A percentile compares a stretch with the other conserved stretches of the same genome.
Evolutionary conservation across 352 stramenopile genomes (phyloP).

Genomic region (Thalassiosira exigua): DNA sequence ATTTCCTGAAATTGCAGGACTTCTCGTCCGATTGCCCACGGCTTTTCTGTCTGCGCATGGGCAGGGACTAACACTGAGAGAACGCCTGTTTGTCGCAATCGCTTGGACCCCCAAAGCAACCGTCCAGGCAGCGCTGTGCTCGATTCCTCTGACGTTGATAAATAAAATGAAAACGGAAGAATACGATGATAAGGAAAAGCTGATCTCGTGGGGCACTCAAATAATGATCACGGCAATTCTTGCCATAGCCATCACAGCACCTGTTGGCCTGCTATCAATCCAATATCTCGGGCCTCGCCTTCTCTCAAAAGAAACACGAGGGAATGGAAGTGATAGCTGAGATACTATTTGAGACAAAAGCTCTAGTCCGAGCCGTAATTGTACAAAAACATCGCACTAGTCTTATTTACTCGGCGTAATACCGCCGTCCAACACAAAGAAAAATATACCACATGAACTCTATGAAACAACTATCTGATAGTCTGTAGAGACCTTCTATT

Average conservation of each 20-base stretch:
- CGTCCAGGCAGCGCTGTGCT: constrained; percentile 66
- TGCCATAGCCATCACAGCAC: constrained; percentile 62
- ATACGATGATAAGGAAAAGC: too few species aligned
- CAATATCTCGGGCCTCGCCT: constrained; percentile 28
- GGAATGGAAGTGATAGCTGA: too few species aligned
- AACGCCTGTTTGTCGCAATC: constrained; percentile 52
- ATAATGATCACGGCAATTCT: constrained; percentile 60
- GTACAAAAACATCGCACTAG: too few species aligned
- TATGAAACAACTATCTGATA: too few species aligned
- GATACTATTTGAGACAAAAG: too few species aligned
- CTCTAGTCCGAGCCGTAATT: too few species aligned
- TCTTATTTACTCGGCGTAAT: too few species aligned
- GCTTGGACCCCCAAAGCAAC: constrained; percentile 71
- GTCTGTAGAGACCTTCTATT: too few species aligned
- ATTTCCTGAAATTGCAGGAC: too few species aligned
- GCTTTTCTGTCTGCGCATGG: constrained; percentile 23
- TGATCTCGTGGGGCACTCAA: constrained; percentile 18
- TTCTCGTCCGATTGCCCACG: constrained; percentile 19
- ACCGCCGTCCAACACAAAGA: too few species aligned
- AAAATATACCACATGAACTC: too few species aligned
- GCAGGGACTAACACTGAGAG: constrained; percentile 17
- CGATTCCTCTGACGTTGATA: constrained; percentile 43
- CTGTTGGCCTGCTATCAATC: constrained; percentile 52
- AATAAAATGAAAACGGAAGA: constrained; percentile 20
- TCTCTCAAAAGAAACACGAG: too few species aligned